Conservation (phyloP, 306 rosid species). For the Malus orientalis region DNA sequence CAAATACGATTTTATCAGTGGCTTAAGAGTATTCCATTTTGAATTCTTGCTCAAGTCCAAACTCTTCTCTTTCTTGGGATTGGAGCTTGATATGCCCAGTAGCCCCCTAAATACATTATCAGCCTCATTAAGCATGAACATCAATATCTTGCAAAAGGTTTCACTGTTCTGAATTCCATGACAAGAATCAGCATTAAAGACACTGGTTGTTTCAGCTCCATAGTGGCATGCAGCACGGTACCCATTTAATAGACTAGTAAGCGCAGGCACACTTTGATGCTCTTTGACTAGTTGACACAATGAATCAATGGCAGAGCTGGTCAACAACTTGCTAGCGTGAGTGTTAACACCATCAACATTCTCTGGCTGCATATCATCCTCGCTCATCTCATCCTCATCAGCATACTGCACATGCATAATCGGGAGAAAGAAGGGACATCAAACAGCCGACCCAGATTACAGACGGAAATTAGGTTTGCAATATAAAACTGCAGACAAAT, state of each 20-base stretch:
- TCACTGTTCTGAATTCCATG: constrained; percentile 47
- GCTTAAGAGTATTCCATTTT: constrained; percentile 60
- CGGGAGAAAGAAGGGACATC: not conserved
- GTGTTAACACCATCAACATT: constrained; percentile 15
- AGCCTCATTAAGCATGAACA: constrained; percentile 62
- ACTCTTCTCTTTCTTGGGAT: constrained; percentile 50
- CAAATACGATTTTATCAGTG: constrained; percentile 62
- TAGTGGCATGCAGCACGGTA: constrained; percentile 68
- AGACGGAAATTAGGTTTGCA: not conserved
- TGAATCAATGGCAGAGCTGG: constrained; percentile 42
- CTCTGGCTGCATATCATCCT: constrained; percentile 19
- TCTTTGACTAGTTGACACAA: constrained; percentile 52
- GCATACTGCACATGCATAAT: constrained; percentile 32
- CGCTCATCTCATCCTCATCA: constrained; percentile 49
- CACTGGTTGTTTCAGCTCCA: constrained; percentile 35
- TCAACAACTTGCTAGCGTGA: constrained; percentile 33
- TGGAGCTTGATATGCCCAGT: constrained; percentile 46
- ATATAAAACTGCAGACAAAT: not conserved
- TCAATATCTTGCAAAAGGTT: constrained; percentile 47
- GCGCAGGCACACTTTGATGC: constrained; percentile 43
- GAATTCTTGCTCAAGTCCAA: constrained; percentile 52
- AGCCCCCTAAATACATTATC: constrained; percentile 57
- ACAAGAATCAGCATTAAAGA: constrained; percentile 22
- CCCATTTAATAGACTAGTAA: constrained; percentile 66
- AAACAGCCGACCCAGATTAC: not conserved